Evolutionary conservation across 345 rosid species (phyloP).

Genomic region (Pugionium cornutum): DNA sequence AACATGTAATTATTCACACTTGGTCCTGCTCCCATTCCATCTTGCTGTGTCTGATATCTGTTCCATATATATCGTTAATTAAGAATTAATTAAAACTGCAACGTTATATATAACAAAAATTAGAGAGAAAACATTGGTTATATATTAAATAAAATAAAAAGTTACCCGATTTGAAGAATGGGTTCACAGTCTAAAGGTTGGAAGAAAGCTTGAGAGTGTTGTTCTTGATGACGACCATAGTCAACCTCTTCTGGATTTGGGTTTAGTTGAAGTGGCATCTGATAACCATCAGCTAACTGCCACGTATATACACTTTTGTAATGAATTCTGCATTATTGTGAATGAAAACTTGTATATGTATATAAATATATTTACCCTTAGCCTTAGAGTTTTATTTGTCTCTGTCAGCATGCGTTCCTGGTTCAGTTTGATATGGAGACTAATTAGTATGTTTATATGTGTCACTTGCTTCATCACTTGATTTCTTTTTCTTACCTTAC

Average conservation of each 20-base stretch:
- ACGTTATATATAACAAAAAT: no score
- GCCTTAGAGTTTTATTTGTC: slow-evolving; percentile 74
- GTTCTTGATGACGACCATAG: slow-evolving; percentile 55
- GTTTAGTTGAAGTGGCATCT: slow-evolving; percentile 64
- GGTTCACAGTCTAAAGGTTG: slow-evolving; percentile 89
- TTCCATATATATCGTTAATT: background rate
- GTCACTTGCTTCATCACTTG: slow-evolving; percentile 2
- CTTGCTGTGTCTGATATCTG: slow-evolving; percentile 69
- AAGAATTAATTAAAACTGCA: no score
- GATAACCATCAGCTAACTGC: slow-evolving; percentile 91
- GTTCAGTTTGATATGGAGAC: slow-evolving; percentile 5
- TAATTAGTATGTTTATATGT: background rate
- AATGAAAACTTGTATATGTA: background rate
- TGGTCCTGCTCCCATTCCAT: slow-evolving; percentile 71
- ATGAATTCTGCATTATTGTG: no score
- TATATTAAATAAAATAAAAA: background rate
- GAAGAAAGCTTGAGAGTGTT: slow-evolving; percentile 62
- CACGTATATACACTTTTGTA: slow-evolving; percentile 9
- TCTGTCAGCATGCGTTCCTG: slow-evolving; percentile 78
- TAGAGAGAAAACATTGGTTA: background rate
- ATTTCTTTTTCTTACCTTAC: slow-evolving; percentile 50
- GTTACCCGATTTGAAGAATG: slow-evolving; percentile 87
- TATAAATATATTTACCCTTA: slow-evolving; percentile 55
- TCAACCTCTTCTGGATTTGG: slow-evolving; percentile 66
- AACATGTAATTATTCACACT: slow-evolving; percentile 75